phyloP scores from a whole-genome alignment of 768 basidiomycete species.

The Ramaria rubella region DNA sequence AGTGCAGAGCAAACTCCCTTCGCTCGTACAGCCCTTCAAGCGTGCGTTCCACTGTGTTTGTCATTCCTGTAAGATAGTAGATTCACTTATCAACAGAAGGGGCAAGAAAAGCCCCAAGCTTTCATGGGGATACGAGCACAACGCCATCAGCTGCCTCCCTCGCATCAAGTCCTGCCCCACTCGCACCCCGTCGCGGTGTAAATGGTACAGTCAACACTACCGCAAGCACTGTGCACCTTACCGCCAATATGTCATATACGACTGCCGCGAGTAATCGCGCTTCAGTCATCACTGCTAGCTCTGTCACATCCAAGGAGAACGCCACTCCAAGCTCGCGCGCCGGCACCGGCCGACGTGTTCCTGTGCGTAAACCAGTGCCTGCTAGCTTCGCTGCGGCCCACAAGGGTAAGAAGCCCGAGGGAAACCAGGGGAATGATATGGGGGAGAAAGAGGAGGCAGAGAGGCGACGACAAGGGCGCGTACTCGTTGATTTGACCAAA shows the following conservation, averaged over 20 bases:
- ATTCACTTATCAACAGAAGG: neutral
- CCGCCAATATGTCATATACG: neutral
- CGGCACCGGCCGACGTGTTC: slow-evolving; percentile 3
- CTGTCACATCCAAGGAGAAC: slow-evolving; percentile 11
- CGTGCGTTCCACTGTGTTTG: neutral
- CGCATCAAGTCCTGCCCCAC: neutral
- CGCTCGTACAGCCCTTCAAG: neutral
- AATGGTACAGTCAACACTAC: neutral
- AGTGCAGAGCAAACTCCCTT: neutral
- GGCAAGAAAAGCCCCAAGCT: slow-evolving; percentile 3
- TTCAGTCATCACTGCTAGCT: slow-evolving; percentile 6
- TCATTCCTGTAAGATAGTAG: neutral
- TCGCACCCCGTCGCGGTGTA: neutral
- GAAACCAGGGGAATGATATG: slow-evolving; percentile 12
- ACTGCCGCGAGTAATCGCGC: slow-evolving; percentile 24
- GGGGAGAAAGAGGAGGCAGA: slow-evolving; percentile 8
- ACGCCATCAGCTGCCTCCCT: neutral
- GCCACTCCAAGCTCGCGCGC: neutral
- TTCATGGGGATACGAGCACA: neutral
- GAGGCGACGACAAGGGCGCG: slow-evolving; percentile 3
- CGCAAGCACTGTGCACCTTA: neutral
- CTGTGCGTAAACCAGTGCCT: slow-evolving; percentile 30
- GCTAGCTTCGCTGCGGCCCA: slow-evolving; percentile 8
- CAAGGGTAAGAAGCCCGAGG: slow-evolving; percentile 12
- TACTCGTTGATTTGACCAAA: slow-evolving; percentile 12